Evolutionary conservation across 2,329 filamentous ascomycete species (phyloP).

Genomic region (Cadophora sp.): DNA sequence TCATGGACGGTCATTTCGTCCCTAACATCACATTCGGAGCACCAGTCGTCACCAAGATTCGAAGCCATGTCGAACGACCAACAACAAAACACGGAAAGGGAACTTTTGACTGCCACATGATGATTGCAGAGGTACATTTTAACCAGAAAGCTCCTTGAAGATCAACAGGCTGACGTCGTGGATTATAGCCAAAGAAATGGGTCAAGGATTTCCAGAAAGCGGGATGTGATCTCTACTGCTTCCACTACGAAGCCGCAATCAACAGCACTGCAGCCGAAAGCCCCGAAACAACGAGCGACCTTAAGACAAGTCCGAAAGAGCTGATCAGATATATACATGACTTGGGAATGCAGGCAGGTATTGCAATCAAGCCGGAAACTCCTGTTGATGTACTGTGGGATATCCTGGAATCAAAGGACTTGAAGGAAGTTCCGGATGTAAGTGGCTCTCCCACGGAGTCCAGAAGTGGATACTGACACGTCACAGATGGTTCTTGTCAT

Average conservation of each 20-base stretch:
- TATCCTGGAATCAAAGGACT: conserved; percentile 75
- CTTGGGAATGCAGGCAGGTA: conserved; percentile 85
- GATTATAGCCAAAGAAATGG: conserved; percentile 91
- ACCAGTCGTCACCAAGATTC: conserved; percentile 93
- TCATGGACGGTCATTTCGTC: conserved; percentile 99
- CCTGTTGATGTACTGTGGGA: conserved; percentile 92
- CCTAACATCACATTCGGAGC: conserved; percentile 98
- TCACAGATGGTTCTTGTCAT: conserved; percentile 94
- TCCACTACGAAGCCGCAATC: conserved; percentile 97
- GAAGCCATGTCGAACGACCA: conserved; percentile 81
- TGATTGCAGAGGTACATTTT: conserved; percentile 88
- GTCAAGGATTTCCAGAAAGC: conserved; percentile 93
- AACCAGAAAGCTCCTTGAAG: background rate
- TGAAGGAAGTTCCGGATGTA: conserved; percentile 86
- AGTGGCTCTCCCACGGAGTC: conserved; percentile 47
- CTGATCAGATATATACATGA: conserved; percentile 92
- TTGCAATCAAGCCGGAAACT: conserved; percentile 94
- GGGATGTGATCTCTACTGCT: conserved; percentile 98
- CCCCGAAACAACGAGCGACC: conserved; percentile 71
- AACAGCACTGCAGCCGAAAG: conserved; percentile 81
- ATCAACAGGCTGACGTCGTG: conserved; percentile 5
- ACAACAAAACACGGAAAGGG: conserved; percentile 75
- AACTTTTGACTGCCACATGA: conserved; percentile 99
- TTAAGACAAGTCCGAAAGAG: conserved; percentile 81
- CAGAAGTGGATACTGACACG: background rate